Evolutionary conservation across 768 basidiomycete genomes (phyloP), one percentile per base, ranked within the genome.

Genomic region (Phlebiopsis gigantea): DNA sequence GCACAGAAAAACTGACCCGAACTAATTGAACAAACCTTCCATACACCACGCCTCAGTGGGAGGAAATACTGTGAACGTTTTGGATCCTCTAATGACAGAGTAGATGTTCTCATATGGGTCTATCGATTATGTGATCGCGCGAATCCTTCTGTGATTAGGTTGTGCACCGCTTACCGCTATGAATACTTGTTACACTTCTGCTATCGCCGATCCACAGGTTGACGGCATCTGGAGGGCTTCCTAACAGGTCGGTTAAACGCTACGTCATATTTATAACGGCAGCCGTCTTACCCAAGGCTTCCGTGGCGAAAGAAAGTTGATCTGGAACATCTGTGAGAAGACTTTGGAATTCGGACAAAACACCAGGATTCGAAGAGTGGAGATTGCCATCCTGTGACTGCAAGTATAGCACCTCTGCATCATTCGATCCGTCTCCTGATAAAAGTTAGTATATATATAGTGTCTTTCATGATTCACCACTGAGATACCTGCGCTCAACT

Each of bases 41-140:
- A 96, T 67, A 70, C 82, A 88, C 80, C 86, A 87, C 19, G 88
- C 87, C 66, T 95, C 94, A n/a, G 87, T 87, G 2, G 95, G 95
- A 1, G 94, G 90, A 21, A 94, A 71, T 10, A 98, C 77, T 0
- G 86, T 87, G 65, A 98, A 97, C 39, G 87, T 83, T 65, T 97
- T 98, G 46, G 79, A 72, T 10, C 93, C 95, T 45, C 88, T 79
- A 50, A 94, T 73, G 28, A 98, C 91, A 4, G 86, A 82, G 70
- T 97, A 97, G 54, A 97, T 82, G 68, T 97, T 98, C 73, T 97
- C 94, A 62, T 94, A 97, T 0, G 92, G 93, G 69, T 89, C 90
- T 90, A 55, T 12, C 46, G 21, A 19, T 26, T 39, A 39, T 4
- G 12, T 39, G 34, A 44, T 41, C 49, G 42, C 44, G 7, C 53